phyloP scores from a whole-genome alignment of 495 filamentous ascomycete species.

The Mycothermus thermophilus region DNA sequence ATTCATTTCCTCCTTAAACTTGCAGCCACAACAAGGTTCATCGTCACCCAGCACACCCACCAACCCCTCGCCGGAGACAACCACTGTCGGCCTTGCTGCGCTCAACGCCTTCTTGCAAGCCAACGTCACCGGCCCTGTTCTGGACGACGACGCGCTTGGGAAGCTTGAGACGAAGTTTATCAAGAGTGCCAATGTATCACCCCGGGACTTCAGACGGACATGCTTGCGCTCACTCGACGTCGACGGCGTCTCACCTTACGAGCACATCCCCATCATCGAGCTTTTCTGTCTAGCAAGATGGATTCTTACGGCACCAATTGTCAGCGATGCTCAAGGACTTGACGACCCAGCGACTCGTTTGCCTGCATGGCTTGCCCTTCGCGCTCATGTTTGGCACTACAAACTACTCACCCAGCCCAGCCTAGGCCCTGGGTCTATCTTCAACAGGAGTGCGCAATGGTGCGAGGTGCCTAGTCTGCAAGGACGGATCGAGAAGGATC shows the following conservation, averaged over 20 bases:
- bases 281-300: conserved; percentile 64
- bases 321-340: conserved; percentile 11
- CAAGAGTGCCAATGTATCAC: neutral
- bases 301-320: conserved; percentile 33
- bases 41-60: conserved; percentile 43
- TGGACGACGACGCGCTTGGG: conserved; percentile 27
- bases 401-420: conserved; percentile 65
- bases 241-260: conserved; percentile 79
- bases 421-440: conserved; percentile 38
- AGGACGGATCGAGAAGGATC: conserved; percentile 31
- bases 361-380: conserved; percentile 41
- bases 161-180: conserved; percentile 17
- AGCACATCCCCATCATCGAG: conserved; percentile 67
- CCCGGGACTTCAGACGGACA: neutral
- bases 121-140: conserved; percentile 81
- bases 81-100: conserved; percentile 52
- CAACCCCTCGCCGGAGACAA: conserved; percentile 7
- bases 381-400: conserved; percentile 77
- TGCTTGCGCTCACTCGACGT: conserved; percentile 54
- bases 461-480: conserved; percentile 38
- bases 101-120: conserved; percentile 78
- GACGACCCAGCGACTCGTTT: conserved; percentile 7
- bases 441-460: conserved; percentile 31
- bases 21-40: conserved; percentile 19
- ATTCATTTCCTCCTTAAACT: conserved; percentile 3